Base-by-base conservation (phyloP, 257 asterid species). In the Petrea volubilis region DNA sequence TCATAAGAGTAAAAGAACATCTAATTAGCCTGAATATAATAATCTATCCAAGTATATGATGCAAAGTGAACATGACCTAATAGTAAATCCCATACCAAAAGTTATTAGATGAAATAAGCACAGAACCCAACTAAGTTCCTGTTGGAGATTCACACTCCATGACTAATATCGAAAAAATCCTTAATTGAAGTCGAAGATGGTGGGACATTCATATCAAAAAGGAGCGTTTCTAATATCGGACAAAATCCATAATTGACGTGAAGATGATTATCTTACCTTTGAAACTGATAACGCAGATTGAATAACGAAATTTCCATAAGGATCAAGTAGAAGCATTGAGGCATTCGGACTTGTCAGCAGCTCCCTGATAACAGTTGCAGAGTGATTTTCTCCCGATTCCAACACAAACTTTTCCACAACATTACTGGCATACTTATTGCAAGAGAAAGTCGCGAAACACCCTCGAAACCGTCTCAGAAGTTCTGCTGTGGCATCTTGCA, bases 291-390 rank as follows among this genome's bases (percentile, higher is more conserved):
- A 71, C 1, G 97, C 96, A 51, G 79, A 71, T 64, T 93, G 97
- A 71, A 93, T 73, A 81, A 93, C 98, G 49, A 67, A 93, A 81
- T 90, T 93, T 0, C 91, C 98, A 13, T 20, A 90, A 60, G 97
- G 92, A 72, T 93, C 90, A 21, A 80, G 40, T 0, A 93, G 78
- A 63, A 93, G 89, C 81, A 31, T 75, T 1, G 85, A 33, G 61
- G 86, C 78, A 68, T 80, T 34, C 0, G 86, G 79, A 67, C 76
- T 81, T 5, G 46, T 28, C 51, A 90, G 74, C 56, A 93, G 68
- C 80, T 93, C 98, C 74, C 43, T 6, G 52, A 87, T 70, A 13
- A 88, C 70, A 58, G 15, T 57, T 0, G 69, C 53, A 34, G 80
- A 59, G 24, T 57, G 40, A 41, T 67, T 61, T 58, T 86, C 86